A percentile compares a stretch with the other conserved stretches of the same genome.
Evolutionary conservation across 345 rosid genomes (phyloP).

Genomic region (Chamaenerion angustifolium): DNA sequence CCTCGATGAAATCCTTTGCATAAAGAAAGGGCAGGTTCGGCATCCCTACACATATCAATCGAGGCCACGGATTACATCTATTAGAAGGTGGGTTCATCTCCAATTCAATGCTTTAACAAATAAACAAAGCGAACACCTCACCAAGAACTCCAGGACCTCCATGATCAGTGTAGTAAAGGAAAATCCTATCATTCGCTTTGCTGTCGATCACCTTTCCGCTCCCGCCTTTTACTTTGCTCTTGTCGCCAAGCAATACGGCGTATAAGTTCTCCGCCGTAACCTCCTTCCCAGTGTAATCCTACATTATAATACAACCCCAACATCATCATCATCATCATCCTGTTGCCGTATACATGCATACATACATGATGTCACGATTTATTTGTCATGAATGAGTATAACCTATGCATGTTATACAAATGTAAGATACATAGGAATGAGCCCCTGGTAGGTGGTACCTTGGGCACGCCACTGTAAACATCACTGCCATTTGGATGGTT

Average conservation of each 20-base stretch:
- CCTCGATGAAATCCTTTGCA: constrained; percentile 72
- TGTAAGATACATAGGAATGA: too few relatives aligned
- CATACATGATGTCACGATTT: too few relatives aligned
- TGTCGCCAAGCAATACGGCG: constrained; percentile 82
- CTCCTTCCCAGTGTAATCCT: constrained; percentile 70
- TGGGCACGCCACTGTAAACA: constrained; percentile 74
- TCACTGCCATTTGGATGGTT: constrained; percentile 76
- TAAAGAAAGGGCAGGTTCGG: constrained; percentile 66
- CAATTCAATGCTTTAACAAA: too few relatives aligned
- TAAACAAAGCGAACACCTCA: constrained; percentile 7
- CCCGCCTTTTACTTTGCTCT: constrained; percentile 61
- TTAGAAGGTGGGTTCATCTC: not conserved
- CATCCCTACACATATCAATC: constrained; percentile 44
- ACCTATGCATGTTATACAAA: too few relatives aligned
- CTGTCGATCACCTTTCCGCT: constrained; percentile 78
- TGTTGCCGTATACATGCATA: too few relatives aligned
- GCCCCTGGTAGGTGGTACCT: constrained; percentile 18
- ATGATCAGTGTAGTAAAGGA: constrained; percentile 74
- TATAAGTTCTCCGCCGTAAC: constrained; percentile 70
- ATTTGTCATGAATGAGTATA: too few relatives aligned
- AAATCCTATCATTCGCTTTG: constrained; percentile 63
- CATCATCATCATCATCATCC: too few relatives aligned
- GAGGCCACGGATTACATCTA: not conserved
- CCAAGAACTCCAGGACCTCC: constrained; percentile 99
- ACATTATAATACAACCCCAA: not conserved